These are phyloP conservation scores for Candida insectalens DNA, from an alignment of 805 yeast genomes.

Conservation along the genomic window DNA sequence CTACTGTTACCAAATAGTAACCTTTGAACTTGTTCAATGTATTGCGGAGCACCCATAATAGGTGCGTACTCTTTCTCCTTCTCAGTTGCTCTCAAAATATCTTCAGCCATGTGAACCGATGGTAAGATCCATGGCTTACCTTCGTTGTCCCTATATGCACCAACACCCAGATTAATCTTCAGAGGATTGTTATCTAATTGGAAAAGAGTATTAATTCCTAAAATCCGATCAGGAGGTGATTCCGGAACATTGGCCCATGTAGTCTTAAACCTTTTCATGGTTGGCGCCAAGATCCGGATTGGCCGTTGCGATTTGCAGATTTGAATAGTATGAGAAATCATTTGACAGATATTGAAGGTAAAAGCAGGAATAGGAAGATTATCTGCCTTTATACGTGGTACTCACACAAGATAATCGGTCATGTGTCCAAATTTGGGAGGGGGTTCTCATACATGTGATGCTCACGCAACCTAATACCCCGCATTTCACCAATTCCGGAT, in stretches of 20 bases:
- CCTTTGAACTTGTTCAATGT: slow-evolving; percentile 55
- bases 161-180: slow-evolving; percentile 63
- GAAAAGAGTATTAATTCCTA: slow-evolving; percentile 71
- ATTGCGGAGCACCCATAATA: slow-evolving; percentile 68
- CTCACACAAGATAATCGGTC: too few species aligned
- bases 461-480: too few species aligned
- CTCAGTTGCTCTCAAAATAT: slow-evolving; percentile 32
- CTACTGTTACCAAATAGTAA: slow-evolving; percentile 64
- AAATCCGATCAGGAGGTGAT: slow-evolving; percentile 83
- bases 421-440: too few species aligned
- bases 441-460: too few species aligned
- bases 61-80: slow-evolving; percentile 80
- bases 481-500: too few species aligned
- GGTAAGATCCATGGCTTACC: slow-evolving; percentile 90
- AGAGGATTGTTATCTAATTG: slow-evolving; percentile 50
- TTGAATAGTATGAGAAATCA: too few species aligned
- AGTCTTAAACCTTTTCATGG: too few species aligned
- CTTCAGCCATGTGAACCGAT: slow-evolving; percentile 59
- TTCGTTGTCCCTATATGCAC: slow-evolving; percentile 84
- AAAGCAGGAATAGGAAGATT: too few species aligned
- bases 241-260: slow-evolving; percentile 20
- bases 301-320: too few species aligned
- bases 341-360: too few species aligned
- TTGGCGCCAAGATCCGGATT: too few species aligned
- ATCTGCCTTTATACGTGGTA: too few species aligned